These are phyloP conservation scores for Botrytis pseudocinerea DNA, from an alignment of 2,329 filamentous ascomycete genomes.

Conservation along the genomic window DNA sequence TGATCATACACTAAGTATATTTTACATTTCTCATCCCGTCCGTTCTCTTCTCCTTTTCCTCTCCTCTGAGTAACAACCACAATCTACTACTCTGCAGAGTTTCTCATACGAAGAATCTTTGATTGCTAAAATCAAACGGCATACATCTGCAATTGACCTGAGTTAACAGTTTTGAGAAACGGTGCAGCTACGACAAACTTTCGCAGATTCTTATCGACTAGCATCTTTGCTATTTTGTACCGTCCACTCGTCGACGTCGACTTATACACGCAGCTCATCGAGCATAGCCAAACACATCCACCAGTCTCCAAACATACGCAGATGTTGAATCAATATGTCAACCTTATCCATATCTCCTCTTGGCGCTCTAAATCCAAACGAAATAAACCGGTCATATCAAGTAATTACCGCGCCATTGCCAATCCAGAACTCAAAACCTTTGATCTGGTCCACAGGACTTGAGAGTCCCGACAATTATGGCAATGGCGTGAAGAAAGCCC, in stretches of 20 bases:
- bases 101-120: constrained; percentile 11
- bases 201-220: background rate
- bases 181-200: background rate
- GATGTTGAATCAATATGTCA: constrained; percentile 41
- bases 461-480: constrained; percentile 25
- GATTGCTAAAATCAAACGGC: constrained; percentile 21
- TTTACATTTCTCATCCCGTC: constrained; percentile 10
- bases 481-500: constrained; percentile 38
- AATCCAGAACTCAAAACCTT: constrained; percentile 19
- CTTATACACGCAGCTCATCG: background rate
- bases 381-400: constrained; percentile 33
- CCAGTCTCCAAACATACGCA: constrained; percentile 31
- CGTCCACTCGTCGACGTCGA: background rate
- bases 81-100: constrained; percentile 4
- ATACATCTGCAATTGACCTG: constrained; percentile 11
- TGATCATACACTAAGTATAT: constrained; percentile 21
- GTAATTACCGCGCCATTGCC: constrained; percentile 24
- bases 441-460: constrained; percentile 27
- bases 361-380: constrained; percentile 39
- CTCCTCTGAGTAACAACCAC: background rate
- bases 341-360: constrained; percentile 38
- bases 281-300: background rate
- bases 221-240: constrained; percentile 17
- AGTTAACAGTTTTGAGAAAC: constrained; percentile 11
- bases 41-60: background rate